These are phyloP conservation scores for Ananas comosus DNA, from an alignment of 176 grass and related monocot species.

Conservation along the genomic window DNA sequence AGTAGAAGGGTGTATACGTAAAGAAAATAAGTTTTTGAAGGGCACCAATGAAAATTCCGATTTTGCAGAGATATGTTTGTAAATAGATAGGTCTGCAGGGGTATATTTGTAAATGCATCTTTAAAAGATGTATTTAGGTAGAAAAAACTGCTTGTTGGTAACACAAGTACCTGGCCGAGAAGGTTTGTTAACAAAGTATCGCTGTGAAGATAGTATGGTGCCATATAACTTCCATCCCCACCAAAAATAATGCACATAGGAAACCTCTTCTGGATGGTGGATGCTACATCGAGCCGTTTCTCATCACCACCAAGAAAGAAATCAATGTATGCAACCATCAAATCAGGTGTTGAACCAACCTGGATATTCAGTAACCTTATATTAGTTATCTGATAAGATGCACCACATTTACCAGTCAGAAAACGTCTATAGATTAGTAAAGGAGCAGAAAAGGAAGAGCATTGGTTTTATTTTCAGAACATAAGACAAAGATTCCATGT, in stretches of 20 bases:
- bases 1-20: slow-evolving; percentile 3
- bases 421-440: background rate
- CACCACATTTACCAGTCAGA: too few species aligned
- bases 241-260: slow-evolving; percentile 97
- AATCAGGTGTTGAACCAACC: slow-evolving; percentile 93
- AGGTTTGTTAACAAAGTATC: slow-evolving; percentile 91
- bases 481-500: background rate
- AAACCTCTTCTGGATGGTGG: slow-evolving; percentile 85
- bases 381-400: background rate
- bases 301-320: slow-evolving; percentile 98
- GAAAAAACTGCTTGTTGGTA: background rate
- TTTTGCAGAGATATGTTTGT: too few species aligned
- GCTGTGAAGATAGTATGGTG: slow-evolving; percentile 83
- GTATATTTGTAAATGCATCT: too few species aligned
- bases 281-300: slow-evolving; percentile 69
- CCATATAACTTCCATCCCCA: slow-evolving; percentile 98
- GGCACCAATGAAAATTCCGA: too few species aligned
- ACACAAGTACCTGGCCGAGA: slow-evolving; percentile 61
- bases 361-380: slow-evolving; percentile 21
- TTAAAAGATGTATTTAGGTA: too few species aligned
- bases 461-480: background rate
- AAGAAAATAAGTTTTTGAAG: background rate
- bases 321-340: slow-evolving; percentile 98
- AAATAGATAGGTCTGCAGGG: too few species aligned
- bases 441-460: background rate